A percentile compares a stretch with the other conserved stretches of the same genome.
Evolutionary conservation across 495 filamentous ascomycete genomes (phyloP).

Genomic region (Aspergillus diversus): DNA sequence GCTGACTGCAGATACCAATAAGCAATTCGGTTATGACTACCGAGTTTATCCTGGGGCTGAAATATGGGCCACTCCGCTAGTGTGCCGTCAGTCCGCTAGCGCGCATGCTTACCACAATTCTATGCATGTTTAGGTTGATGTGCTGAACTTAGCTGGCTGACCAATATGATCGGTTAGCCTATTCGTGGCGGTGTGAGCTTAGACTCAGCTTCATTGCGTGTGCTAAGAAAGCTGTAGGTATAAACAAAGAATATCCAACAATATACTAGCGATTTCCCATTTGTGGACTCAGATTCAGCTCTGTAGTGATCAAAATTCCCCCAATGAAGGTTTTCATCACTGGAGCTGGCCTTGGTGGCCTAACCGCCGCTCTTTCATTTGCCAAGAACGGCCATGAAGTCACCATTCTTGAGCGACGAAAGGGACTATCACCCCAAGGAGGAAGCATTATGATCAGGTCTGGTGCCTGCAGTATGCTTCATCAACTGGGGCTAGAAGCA

Average conservation of each 20-base stretch:
- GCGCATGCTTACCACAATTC: too few relatives aligned
- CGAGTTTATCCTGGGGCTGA: neutral
- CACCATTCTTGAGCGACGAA: neutral
- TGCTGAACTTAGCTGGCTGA: too few relatives aligned
- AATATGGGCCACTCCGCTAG: neutral
- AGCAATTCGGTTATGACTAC: too few relatives aligned
- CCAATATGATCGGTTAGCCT: too few relatives aligned
- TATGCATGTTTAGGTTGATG: too few relatives aligned
- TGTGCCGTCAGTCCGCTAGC: too few relatives aligned
- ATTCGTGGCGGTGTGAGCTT: too few relatives aligned
- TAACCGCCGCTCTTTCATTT: neutral
- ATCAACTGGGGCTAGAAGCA: neutral
- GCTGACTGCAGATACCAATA: neutral
- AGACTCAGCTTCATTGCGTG: too few relatives aligned
- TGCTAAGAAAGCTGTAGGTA: too few relatives aligned
- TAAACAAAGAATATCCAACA: too few relatives aligned
- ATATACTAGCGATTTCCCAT: too few relatives aligned
- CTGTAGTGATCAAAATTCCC: neutral
- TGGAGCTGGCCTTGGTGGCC: neutral
- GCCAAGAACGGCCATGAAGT: neutral
- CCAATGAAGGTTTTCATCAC: constrained; percentile 4
- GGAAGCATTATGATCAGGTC: constrained; percentile 8
- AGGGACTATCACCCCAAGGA: neutral
- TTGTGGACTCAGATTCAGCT: too few relatives aligned
- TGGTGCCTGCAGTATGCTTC: constrained; percentile 5